Evolutionary conservation across 441 rosid genomes (phyloP).

Genomic region (Pelargonium myrrhifolium): DNA sequence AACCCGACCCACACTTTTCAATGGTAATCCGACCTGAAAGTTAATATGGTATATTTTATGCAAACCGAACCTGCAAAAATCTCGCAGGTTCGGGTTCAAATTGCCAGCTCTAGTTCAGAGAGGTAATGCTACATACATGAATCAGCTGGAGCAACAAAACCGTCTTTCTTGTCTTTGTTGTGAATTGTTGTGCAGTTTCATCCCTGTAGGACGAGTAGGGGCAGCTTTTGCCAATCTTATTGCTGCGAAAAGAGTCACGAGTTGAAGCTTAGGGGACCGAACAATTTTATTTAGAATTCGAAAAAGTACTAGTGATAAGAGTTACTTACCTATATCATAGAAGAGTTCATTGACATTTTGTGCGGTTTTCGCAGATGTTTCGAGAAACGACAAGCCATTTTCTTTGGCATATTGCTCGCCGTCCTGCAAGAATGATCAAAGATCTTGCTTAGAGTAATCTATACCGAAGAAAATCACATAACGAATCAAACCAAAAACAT

Average conservation of each 20-base stretch:
- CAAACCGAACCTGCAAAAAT: too few species aligned
- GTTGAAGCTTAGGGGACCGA: background rate
- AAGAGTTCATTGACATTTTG: constrained; percentile 79
- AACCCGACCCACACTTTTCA: too few species aligned
- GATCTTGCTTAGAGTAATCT: background rate
- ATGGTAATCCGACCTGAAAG: too few species aligned
- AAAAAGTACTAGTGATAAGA: background rate
- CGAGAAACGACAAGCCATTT: constrained; percentile 60
- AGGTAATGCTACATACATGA: background rate
- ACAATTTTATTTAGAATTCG: too few species aligned
- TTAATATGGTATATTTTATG: too few species aligned
- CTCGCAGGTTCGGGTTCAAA: too few species aligned
- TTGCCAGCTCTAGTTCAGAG: too few species aligned
- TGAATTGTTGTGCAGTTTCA: constrained; percentile 46
- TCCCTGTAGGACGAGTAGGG: constrained; percentile 49
- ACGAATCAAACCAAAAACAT: too few species aligned
- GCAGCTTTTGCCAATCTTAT: constrained; percentile 51
- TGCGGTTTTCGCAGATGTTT: constrained; percentile 71
- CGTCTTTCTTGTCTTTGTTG: constrained; percentile 42
- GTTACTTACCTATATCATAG: constrained; percentile 58
- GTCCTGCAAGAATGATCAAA: constrained; percentile 37
- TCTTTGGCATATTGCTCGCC: constrained; percentile 64
- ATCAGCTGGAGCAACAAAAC: constrained; percentile 48
- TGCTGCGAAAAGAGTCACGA: constrained; percentile 26
- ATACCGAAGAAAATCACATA: background rate